Evolutionary conservation across 2,329 filamentous ascomycete species (phyloP), one percentile per base, ranked within the genome.

Genomic region (Calonectria leucothoes): DNA sequence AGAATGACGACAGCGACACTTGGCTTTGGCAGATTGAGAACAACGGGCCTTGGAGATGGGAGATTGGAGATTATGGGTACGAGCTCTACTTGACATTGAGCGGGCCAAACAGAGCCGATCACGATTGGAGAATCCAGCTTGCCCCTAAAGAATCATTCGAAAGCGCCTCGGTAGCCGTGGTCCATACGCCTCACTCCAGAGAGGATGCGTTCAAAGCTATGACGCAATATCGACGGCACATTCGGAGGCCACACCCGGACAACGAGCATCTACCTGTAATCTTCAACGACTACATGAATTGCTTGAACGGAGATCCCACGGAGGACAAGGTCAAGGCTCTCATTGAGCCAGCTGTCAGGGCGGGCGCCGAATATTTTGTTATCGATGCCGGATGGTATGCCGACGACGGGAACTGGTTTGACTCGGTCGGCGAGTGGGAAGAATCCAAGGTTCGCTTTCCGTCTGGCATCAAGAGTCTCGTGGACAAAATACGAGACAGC

Each of bases 241-340:
- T 83, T 8, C 75, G 81, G 3, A 74, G 82, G 4, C 69, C 70
- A 1, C 82, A 85, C 59, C 37, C 37, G 0, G 83, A 85, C 68
- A 80, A 82, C 63, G 67, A 78, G 14, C 49, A 45, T 1, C 63
- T 84, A 0, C 80, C 82, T 0, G 77, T 84, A 48, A 82, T 85
- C 29, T 85, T 84, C 77, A 85, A 85, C 71, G 83, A 84, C 69
- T 85, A 84, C 55, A 85, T 85, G 83, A 85, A 84, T 71, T 85
- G 83, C 55, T 76, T 84, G 3, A 84, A 84, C 82, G 83, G 83
- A 1, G 82, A 85, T 66, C 82, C 81, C 0, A 82, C 82, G n/a
- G 84, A 84, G 12, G 70, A 80, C 0, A 82, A 83, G 35, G 78
- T 86, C 17, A 77, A 81, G 4, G 73, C 77, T 2, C 72, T 85